These are phyloP conservation scores for Pseudogymnoascus verrucosus DNA, from an alignment of 2,329 filamentous ascomycete genomes.

Conservation along the genomic window DNA sequence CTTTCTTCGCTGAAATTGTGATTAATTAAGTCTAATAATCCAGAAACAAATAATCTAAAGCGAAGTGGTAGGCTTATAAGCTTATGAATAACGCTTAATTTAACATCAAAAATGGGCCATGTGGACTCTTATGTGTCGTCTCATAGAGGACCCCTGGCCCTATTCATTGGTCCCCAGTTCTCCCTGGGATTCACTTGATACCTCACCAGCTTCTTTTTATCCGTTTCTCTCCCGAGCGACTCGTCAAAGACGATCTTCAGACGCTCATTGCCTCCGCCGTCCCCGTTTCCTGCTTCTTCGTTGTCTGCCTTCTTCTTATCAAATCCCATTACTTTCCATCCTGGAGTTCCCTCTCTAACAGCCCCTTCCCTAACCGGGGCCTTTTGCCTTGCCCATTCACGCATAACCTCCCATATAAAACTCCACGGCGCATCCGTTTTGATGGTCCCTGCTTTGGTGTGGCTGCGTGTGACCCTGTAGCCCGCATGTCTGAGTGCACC, in stretches of 20 bases:
- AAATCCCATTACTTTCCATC: slow-evolving; percentile 58
- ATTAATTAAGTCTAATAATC: not conserved
- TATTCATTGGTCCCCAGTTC: slow-evolving; percentile 74
- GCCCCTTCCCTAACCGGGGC: slow-evolving; percentile 66
- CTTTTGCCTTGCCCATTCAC: slow-evolving; percentile 81
- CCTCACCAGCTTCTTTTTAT: slow-evolving; percentile 62
- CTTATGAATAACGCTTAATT: not conserved
- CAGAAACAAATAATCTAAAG: not conserved
- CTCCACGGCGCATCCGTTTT: slow-evolving; percentile 91
- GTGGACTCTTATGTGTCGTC: not conserved
- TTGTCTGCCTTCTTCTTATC: slow-evolving; percentile 18
- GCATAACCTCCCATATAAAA: slow-evolving; percentile 86
- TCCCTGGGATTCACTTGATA: slow-evolving; percentile 86
- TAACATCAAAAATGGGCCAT: not conserved
- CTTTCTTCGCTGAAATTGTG: not conserved
- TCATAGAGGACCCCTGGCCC: slow-evolving; percentile 21
- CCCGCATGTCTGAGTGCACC: slow-evolving; percentile 76
- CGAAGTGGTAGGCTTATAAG: not conserved
- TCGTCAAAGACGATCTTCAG: slow-evolving; percentile 67
- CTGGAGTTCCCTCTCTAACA: slow-evolving; percentile 62
- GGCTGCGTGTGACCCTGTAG: slow-evolving; percentile 75
- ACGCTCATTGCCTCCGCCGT: slow-evolving; percentile 23
- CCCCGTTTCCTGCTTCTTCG: slow-evolving; percentile 18
- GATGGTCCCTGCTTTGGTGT: slow-evolving; percentile 81
- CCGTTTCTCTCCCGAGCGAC: slow-evolving; percentile 60